phyloP scores from a whole-genome alignment of 2,329 filamentous ascomycete genomes.

The Helminthosporium solani region DNA sequence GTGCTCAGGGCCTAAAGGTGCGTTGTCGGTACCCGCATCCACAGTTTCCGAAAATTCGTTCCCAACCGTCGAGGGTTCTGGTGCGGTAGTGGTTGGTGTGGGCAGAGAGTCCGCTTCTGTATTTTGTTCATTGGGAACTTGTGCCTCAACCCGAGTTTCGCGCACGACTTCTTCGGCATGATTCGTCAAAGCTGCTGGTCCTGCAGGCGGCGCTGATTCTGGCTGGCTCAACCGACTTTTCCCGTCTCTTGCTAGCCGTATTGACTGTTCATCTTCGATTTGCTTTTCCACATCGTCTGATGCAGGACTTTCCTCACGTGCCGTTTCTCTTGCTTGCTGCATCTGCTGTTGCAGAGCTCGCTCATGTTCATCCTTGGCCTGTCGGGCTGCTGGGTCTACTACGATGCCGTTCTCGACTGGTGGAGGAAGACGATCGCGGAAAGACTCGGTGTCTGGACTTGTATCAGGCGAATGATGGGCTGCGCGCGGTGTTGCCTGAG shows the following conservation, averaged over 20 bases:
- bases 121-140: conserved; percentile 3
- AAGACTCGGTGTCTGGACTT: conserved; percentile 65
- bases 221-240: conserved; percentile 28
- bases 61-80: conserved; percentile 29
- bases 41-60: conserved; percentile 23
- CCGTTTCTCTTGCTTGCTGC: conserved; percentile 46
- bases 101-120: conserved; percentile 34
- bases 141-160: conserved; percentile 8
- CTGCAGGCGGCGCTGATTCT: conserved; percentile 8
- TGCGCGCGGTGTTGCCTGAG: conserved; percentile 69
- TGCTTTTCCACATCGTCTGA: conserved; percentile 62
- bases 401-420: conserved; percentile 32
- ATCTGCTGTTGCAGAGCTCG: conserved; percentile 52
- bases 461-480: conserved; percentile 71
- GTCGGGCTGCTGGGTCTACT: conserved; percentile 40
- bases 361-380: conserved; percentile 57
- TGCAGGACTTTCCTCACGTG: conserved; percentile 47
- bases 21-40: conserved; percentile 11
- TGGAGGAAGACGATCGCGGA: conserved; percentile 38
- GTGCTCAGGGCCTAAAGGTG: conserved; percentile 23
- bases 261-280: conserved; percentile 55
- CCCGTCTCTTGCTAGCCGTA: conserved; percentile 37
- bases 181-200: conserved; percentile 25
- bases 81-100: conserved; percentile 37
- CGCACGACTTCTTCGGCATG: conserved; percentile 22